Conservation (phyloP, 768 basidiomycete genomes). For the Glaciozyma antarctica region DNA sequence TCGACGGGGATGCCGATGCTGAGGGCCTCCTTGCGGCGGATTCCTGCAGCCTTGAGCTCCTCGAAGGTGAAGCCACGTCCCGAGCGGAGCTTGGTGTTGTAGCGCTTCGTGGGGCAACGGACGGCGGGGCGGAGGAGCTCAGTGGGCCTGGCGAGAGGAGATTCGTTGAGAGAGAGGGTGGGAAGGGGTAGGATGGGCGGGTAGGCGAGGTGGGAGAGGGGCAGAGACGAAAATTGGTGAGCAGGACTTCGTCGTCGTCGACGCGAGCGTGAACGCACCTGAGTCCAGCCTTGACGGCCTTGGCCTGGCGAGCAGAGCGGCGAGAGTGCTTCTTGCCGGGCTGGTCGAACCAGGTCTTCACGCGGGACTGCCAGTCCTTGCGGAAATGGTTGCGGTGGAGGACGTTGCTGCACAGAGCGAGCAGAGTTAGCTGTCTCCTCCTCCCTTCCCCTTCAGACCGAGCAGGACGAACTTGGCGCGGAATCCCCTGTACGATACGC, state of each 20-base stretch:
- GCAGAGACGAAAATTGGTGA: background rate
- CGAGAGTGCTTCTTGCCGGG: conserved; percentile 94
- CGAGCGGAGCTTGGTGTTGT: conserved; percentile 95
- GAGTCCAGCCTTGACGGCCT: conserved; percentile 82
- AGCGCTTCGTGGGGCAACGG: conserved; percentile 88
- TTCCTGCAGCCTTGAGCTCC: conserved; percentile 92
- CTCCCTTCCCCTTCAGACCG: background rate
- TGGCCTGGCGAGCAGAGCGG: conserved; percentile 80
- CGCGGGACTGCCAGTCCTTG: conserved; percentile 89
- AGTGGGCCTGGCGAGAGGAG: conserved; percentile 26
- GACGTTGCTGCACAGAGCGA: conserved; percentile 60
- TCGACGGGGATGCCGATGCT: conserved; percentile 92
- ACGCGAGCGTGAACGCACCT: conserved; percentile 45
- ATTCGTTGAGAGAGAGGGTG: background rate
- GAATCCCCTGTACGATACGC: no score
- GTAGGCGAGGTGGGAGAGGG: background rate
- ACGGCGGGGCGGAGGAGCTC: conserved; percentile 91
- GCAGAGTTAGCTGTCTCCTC: background rate
- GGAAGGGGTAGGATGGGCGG: background rate
- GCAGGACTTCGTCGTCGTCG: background rate
- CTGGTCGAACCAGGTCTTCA: conserved; percentile 98
- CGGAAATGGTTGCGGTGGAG: conserved; percentile 90
- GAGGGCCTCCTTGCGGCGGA: conserved; percentile 84
- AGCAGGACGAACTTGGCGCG: conserved; percentile 46
- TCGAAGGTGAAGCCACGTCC: conserved; percentile 91